Evolutionary conservation across 2,329 filamentous ascomycete genomes (phyloP).

Genomic region (Exophiala alcalophila): DNA sequence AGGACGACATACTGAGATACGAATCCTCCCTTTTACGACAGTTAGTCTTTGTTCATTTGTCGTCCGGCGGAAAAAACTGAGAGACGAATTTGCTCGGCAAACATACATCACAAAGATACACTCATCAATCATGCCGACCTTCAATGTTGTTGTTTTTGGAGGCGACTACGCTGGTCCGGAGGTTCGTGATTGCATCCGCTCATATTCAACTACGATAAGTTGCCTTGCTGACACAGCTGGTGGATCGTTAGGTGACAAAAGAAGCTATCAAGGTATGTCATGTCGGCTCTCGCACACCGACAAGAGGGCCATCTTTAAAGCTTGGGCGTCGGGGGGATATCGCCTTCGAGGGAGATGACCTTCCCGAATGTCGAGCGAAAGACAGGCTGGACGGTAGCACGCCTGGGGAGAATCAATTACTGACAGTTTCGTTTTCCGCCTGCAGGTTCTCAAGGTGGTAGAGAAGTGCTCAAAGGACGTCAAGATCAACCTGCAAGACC

Average conservation of each 20-base stretch:
- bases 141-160: constrained; percentile 76
- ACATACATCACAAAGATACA: too few species aligned
- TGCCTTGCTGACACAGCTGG: constrained; percentile 5
- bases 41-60: too few species aligned
- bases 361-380: too few species aligned
- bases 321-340: neutral
- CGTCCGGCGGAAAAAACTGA: too few species aligned
- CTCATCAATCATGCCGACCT: constrained; percentile 72
- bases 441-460: constrained; percentile 72
- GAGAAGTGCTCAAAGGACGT: constrained; percentile 66
- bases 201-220: too few species aligned
- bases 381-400: too few species aligned
- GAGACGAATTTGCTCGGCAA: too few species aligned
- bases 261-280: constrained; percentile 82
- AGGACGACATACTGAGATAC: too few species aligned
- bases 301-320: constrained; percentile 45
- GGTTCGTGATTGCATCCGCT: constrained; percentile 57
- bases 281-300: neutral
- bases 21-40: too few species aligned
- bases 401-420: too few species aligned
- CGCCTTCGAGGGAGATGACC: too few species aligned
- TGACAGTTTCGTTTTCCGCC: constrained; percentile 7
- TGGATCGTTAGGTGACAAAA: constrained; percentile 64
- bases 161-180: constrained; percentile 86
- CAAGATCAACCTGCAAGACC: constrained; percentile 85